Evolutionary conservation across 2,329 filamentous ascomycete genomes (phyloP), one percentile per base, ranked within the genome.

Genomic region (Clonostachys rosea): DNA sequence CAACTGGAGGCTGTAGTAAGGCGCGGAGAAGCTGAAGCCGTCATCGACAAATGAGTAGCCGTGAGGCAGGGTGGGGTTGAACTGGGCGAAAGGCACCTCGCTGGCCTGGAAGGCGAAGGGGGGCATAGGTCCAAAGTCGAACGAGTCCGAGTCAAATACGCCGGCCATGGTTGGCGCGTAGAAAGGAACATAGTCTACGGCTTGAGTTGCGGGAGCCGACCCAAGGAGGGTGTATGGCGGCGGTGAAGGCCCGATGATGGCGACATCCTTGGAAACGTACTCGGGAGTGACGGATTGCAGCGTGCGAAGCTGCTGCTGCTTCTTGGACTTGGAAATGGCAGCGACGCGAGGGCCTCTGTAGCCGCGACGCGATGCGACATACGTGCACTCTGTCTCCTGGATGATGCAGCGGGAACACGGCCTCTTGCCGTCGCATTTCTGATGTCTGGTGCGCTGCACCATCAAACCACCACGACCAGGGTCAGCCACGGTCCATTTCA

Each of bases 351-450:
- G 60, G 13, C 85, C 84, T 64, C 87, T 89, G 69, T 87, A 89
- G 33, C 87, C 87, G 50, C 87, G 79, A 40, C 87, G 82, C 37
- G 86, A 90, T 41, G 85, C 82, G 43, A 89, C 80, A 61, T 89
- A 91, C 58, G 83, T 68, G 63, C 88, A 92, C 43, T 84, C 74
- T 16, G 74, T 68, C 47, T 77, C 76, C 43, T 77, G 75, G 44
- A 70, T 65, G 18, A 68, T 67, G 64, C 87, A 91, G 46, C 88
- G 81, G 42, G 78, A 75, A 65, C 88, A 91, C 12, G 87, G 87
- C 34, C 68, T 83, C 36, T 72, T 67, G 30, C 86, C 86, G 63
- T 91, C 85, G 61, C 87, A 91, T 61, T 89, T 91, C 43, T 91
- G 74, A 63, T 91, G 88, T 59, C 88, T 82, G 52, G 60, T 68